These are phyloP conservation scores for Gonapodya sp. DNA, from an alignment of 192 early-diverging fungal species.

Conservation along the genomic window DNA sequence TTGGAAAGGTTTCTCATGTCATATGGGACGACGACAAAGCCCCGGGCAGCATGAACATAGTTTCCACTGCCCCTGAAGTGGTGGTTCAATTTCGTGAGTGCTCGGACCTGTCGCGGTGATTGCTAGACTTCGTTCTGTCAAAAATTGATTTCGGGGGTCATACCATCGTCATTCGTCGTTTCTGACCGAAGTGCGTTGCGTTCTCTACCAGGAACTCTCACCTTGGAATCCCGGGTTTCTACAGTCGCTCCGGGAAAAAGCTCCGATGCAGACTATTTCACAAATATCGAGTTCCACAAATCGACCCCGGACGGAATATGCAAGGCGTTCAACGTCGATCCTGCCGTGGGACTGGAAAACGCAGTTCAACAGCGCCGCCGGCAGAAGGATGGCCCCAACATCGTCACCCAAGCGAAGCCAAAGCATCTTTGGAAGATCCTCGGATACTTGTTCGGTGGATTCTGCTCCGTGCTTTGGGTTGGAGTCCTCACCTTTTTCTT, in stretches of 20 bases:
- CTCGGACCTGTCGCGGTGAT: background rate
- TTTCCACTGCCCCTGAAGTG: slow-evolving; percentile 1
- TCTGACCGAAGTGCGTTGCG: background rate
- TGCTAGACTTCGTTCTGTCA: background rate
- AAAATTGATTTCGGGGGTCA: background rate
- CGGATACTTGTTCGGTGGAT: slow-evolving; percentile 56
- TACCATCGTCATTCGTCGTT: background rate
- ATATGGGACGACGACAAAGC: background rate
- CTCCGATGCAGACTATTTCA: background rate
- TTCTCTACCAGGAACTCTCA: background rate
- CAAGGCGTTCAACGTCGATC: slow-evolving; percentile 49
- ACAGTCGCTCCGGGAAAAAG: background rate
- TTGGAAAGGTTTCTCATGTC: slow-evolving; percentile 1
- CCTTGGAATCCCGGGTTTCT: background rate
- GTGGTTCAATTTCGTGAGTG: slow-evolving; percentile 1
- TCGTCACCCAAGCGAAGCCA: slow-evolving; percentile 11
- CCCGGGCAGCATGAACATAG: background rate
- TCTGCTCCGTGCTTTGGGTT: slow-evolving; percentile 59
- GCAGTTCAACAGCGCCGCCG: slow-evolving; percentile 16
- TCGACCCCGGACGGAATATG: slow-evolving; percentile 31
- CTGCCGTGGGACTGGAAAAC: slow-evolving; percentile 44
- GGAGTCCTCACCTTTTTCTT: slow-evolving; percentile 54
- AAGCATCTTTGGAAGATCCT: background rate
- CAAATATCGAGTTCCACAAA: background rate
- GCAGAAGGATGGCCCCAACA: slow-evolving; percentile 22